Evolutionary conservation across 805 yeast genomes (phyloP).

Genomic region (Pichia paraexigua): DNA sequence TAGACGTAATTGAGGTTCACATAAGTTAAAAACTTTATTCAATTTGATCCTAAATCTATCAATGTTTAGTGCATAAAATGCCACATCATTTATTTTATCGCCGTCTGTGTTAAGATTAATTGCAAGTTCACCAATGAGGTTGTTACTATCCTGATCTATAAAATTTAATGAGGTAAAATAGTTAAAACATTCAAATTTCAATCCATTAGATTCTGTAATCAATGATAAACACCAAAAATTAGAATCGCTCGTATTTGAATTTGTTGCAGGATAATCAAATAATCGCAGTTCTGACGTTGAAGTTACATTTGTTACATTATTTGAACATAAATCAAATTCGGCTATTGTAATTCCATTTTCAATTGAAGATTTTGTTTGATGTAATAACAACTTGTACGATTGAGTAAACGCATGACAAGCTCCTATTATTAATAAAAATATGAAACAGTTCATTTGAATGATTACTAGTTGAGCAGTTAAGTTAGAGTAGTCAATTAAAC

Average conservation of each 20-base stretch:
- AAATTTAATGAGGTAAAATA: background rate
- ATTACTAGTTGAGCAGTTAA: too few relatives aligned
- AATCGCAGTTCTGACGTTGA: background rate
- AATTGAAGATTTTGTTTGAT: background rate
- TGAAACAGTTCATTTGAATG: background rate
- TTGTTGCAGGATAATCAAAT: background rate
- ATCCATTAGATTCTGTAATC: background rate
- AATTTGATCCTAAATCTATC: background rate
- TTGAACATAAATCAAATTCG: background rate
- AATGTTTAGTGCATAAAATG: background rate
- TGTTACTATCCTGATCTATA: background rate
- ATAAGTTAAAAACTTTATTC: background rate
- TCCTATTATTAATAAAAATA: background rate
- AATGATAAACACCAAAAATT: constrained; percentile 2
- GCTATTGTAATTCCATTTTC: background rate
- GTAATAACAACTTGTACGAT: background rate
- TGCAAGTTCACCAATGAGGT: background rate
- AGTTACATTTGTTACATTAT: background rate
- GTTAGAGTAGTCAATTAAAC: background rate
- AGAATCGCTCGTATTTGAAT: background rate
- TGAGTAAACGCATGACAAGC: background rate
- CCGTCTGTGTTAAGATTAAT: background rate
- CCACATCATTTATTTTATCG: background rate
- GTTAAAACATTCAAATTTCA: constrained; percentile 1
- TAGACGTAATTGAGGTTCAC: constrained; percentile 4